phyloP scores from a whole-genome alignment of 805 yeast species.

The Maudiozyma serrabonitensis region DNA sequence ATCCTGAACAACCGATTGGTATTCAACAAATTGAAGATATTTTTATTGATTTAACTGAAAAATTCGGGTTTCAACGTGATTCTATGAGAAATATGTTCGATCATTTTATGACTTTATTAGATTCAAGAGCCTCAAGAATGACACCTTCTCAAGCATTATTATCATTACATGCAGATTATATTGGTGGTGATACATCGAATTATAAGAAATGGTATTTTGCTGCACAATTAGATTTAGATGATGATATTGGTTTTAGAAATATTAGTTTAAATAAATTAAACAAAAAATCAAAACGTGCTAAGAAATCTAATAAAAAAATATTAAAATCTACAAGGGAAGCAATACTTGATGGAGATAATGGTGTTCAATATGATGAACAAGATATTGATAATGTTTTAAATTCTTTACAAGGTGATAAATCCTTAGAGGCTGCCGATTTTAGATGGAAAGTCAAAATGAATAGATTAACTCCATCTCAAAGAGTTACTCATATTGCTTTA shows the following conservation, averaged over 20 bases:
- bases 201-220: constrained; percentile 90
- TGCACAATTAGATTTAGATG: constrained; percentile 69
- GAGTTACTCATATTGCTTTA: constrained; percentile 57
- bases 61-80: constrained; percentile 84
- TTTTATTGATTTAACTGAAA: constrained; percentile 71
- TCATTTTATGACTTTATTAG: constrained; percentile 74
- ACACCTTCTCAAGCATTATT: constrained; percentile 76
- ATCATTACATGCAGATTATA: constrained; percentile 75
- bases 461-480: constrained; percentile 41
- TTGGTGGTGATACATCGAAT: constrained; percentile 81
- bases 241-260: constrained; percentile 46
- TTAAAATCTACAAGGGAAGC: constrained; percentile 35
- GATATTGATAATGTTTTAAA: constrained; percentile 48
- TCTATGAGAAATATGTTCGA: constrained; percentile 88
- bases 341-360: background rate
- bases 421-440: constrained; percentile 79
- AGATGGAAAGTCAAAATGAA: constrained; percentile 66
- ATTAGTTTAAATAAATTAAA: constrained; percentile 62
- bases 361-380: constrained; percentile 20
- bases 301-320: constrained; percentile 61
- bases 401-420: constrained; percentile 73
- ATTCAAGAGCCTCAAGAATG: constrained; percentile 80
- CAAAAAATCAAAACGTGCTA: constrained; percentile 73
- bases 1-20: constrained; percentile 76
- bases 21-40: constrained; percentile 80